Evolutionary conservation across 345 rosid species (phyloP), one percentile per base, ranked within the genome.

Genomic region (Capsella bursapastoris): DNA sequence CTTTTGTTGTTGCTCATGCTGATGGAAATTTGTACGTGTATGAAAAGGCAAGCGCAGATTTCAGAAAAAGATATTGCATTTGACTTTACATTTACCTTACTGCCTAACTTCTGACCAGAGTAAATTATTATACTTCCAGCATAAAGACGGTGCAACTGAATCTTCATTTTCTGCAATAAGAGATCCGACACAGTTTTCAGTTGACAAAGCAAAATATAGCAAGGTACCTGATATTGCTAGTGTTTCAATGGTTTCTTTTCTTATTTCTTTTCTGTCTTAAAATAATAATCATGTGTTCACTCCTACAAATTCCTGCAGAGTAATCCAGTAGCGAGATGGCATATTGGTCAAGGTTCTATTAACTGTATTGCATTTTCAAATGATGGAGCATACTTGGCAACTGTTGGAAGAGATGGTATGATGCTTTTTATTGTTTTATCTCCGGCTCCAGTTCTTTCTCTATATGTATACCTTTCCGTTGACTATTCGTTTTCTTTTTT

Each of bases 331-430:
- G 92, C 98, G 25, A 89, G 99, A 80, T 96, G 99, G 99, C 99
- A 92, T 84, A 85, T 90, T 51, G 83, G 97, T 83, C 98, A 86
- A 82, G 93, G 98, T 79, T 81, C 99, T 72, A 85, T 96, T 53
- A 96, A 96, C 76, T 77, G 93, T 85, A 83, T 96, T 67, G 80
- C 90, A 60, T 96, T 96, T 87, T 96, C 99, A 14, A 59, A 71
- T 43, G 99, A 96, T 45, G 98, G 97, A 57, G 15, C 87, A 68
- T 79, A 88, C 83, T 84, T 96, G 71, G 97, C 99, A n/a, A 86
- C 92, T 66, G 90, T 90, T 83, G 99, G 99, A 84, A 90, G 99
- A 89, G 99, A 96, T 83, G 99, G 99, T 96, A 81, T 37, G n/a
- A 55, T 50, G 18, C 62, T 43, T 27, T n/a, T 14, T 57, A 3